phyloP scores from a whole-genome alignment of 345 rosid genomes.

The Erysimum cheiranthoides region DNA sequence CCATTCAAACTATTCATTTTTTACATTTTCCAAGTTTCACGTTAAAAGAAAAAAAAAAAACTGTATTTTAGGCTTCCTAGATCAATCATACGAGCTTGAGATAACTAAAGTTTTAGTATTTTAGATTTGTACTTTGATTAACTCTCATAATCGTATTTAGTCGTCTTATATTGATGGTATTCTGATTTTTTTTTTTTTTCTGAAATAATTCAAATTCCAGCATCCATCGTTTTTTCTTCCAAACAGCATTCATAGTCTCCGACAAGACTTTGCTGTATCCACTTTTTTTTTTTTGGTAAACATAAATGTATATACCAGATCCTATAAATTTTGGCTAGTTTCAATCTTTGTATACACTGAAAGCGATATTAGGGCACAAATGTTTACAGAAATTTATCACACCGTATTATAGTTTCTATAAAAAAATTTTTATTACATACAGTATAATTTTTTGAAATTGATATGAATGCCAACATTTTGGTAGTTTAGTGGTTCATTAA shows the following conservation, averaged over 20 bases:
- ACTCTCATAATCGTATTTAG: not conserved
- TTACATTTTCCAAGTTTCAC: conserved; percentile 2
- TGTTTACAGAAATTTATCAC: not conserved
- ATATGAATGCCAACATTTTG: conserved; percentile 2
- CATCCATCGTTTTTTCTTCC: not conserved
- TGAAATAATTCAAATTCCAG: not conserved
- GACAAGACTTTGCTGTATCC: not conserved
- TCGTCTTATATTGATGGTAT: not conserved
- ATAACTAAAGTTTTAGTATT: conserved; percentile 4
- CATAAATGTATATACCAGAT: not conserved
- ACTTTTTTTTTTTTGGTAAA: not conserved
- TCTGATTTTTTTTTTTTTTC: not conserved
- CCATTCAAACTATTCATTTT: conserved; percentile 22
- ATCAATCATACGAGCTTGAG: conserved; percentile 39
- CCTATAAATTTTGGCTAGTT: not conserved
- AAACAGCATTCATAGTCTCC: not conserved
- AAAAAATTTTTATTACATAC: too few relatives aligned
- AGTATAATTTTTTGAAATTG: not conserved
- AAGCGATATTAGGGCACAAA: not conserved
- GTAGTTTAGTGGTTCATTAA: not conserved
- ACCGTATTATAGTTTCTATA: not conserved
- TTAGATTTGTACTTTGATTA: not conserved
- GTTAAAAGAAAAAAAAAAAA: not conserved
- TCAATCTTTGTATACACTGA: not conserved
- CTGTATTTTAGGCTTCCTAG: conserved; percentile 18